Percentiles rank a stretch among this genome's conserved stretches.
These are phyloP conservation scores for Sordaria brevicollis DNA, from an alignment of 495 filamentous ascomycete genomes.

Conservation along the genomic window DNA sequence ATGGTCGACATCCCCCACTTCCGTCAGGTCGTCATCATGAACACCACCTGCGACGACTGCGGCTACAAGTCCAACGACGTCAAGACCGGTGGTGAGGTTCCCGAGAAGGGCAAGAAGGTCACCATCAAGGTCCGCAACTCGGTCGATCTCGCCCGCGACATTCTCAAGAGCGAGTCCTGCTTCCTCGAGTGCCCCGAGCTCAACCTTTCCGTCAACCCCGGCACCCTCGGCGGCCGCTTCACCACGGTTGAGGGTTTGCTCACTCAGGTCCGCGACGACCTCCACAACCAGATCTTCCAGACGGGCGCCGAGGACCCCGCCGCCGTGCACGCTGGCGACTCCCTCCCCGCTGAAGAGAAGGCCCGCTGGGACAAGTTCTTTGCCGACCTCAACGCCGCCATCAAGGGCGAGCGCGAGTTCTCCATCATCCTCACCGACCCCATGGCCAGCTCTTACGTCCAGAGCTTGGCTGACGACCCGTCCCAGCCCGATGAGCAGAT, in stretches of 20 bases:
- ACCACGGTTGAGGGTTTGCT: constrained; percentile 92
- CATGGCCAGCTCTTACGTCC: constrained; percentile 83
- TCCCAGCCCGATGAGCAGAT: constrained; percentile 71
- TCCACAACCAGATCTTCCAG: constrained; percentile 78
- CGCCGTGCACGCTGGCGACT: constrained; percentile 41
- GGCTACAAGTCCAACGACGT: constrained; percentile 94
- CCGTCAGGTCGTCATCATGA: constrained; percentile 88
- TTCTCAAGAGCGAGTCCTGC: constrained; percentile 93
- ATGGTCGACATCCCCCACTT: constrained; percentile 95
- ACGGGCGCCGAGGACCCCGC: constrained; percentile 36
- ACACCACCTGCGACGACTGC: constrained; percentile 76
- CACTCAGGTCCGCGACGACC: constrained; percentile 85
- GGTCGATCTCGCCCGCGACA: constrained; percentile 81
- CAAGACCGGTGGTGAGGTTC: constrained; percentile 89
- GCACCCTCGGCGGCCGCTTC: constrained; percentile 92
- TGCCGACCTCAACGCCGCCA: constrained; percentile 58
- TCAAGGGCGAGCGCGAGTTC: constrained; percentile 73
- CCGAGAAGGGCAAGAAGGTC: constrained; percentile 76
- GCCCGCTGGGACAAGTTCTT: constrained; percentile 77
- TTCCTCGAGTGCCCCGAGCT: constrained; percentile 76
- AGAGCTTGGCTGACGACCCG: constrained; percentile 62
- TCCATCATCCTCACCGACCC: constrained; percentile 82
- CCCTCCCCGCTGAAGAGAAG: constrained; percentile 50
- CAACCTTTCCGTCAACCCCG: constrained; percentile 71
- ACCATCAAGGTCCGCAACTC: constrained; percentile 60